Percentiles rank a stretch among this genome's conserved stretches.
Conservation (phyloP, 106 monocot genomes). For the Apostasia ramifera region DNA sequence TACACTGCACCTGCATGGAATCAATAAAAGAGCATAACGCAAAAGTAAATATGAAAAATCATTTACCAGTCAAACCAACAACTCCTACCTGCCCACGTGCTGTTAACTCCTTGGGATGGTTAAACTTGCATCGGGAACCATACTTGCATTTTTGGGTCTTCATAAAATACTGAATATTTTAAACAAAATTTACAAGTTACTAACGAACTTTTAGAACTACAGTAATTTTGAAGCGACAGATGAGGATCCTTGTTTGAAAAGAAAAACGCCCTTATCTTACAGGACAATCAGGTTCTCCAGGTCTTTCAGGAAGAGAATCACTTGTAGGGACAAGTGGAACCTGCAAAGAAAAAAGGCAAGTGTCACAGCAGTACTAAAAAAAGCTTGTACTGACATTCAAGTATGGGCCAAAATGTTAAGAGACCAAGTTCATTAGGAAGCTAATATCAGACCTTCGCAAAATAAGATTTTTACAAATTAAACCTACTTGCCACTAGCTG, state of each 20-base stretch:
- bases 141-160: conserved; percentile 80
- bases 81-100: conserved; percentile 2
- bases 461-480: too few relatives aligned
- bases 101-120: conserved; percentile 53
- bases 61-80: not conserved
- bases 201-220: too few relatives aligned
- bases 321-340: conserved; percentile 26
- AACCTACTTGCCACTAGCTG: too few relatives aligned
- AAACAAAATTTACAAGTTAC: conserved; percentile 1
- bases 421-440: too few relatives aligned
- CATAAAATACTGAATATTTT: conserved; percentile 45
- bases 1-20: conserved; percentile 20
- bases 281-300: conserved; percentile 95
- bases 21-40: not conserved
- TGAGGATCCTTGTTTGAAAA: not conserved
- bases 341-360: conserved; percentile 25
- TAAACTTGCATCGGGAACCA: conserved; percentile 73
- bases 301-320: conserved; percentile 81
- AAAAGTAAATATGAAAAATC: not conserved
- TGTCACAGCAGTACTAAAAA: too few relatives aligned
- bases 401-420: too few relatives aligned
- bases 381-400: too few relatives aligned
- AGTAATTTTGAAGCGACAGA: not conserved
- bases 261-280: conserved; percentile 30
- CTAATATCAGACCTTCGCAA: too few relatives aligned